phyloP scores from a whole-genome alignment of 192 early-diverging fungal species.

The Coemansia sp. region DNA sequence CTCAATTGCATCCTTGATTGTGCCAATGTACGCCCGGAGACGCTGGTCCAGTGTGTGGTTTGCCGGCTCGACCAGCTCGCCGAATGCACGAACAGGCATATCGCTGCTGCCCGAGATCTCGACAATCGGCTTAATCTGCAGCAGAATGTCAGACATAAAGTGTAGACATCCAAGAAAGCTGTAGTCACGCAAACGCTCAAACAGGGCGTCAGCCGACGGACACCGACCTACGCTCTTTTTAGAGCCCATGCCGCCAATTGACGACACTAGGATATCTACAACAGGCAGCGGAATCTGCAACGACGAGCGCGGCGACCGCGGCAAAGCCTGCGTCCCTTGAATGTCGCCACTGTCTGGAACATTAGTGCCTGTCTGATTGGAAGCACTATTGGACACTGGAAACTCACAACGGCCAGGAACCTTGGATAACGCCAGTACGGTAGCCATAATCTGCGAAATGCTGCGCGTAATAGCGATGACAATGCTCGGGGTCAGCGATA shows the following conservation, averaged over 20 bases:
- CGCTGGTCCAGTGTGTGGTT: constrained; percentile 40
- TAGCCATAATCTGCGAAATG: constrained; percentile 50
- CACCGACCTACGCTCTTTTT: constrained; percentile 41
- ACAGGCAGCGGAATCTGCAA: constrained; percentile 44
- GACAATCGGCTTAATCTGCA: constrained; percentile 43
- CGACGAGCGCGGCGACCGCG: constrained; percentile 30
- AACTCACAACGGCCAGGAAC: background rate
- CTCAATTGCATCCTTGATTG: constrained; percentile 39
- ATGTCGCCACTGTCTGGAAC: constrained; percentile 15
- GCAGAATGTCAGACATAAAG: constrained; percentile 46
- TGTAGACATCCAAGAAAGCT: constrained; percentile 47
- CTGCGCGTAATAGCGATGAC: constrained; percentile 46
- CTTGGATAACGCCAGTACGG: constrained; percentile 36
- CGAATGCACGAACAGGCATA: constrained; percentile 31
- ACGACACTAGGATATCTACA: constrained; percentile 37
- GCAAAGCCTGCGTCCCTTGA: background rate
- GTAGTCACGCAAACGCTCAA: constrained; percentile 42
- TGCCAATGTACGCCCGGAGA: constrained; percentile 34
- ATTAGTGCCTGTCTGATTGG: constrained; percentile 14
- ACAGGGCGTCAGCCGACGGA: constrained; percentile 35
- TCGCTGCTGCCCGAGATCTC: constrained; percentile 27
- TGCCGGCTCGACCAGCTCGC: constrained; percentile 17
- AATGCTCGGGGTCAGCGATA: constrained; percentile 38
- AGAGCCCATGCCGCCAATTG: constrained; percentile 23
- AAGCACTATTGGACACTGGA: background rate